Evolutionary conservation across 106 monocot species (phyloP), one percentile per base, ranked within the genome.

Genomic region (Gastrodia elata): DNA sequence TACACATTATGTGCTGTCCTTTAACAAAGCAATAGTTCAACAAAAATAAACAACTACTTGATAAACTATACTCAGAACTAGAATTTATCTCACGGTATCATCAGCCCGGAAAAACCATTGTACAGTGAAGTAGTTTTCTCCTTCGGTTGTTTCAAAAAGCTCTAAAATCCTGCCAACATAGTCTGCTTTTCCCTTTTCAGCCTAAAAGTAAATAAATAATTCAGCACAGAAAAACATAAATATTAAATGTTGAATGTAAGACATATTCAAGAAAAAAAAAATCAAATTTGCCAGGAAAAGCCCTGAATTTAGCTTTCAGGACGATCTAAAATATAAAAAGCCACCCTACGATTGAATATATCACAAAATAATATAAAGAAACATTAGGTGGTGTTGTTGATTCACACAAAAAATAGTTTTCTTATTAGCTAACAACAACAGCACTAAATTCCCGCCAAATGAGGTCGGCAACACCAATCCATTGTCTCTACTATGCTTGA

Each of bases 31-130:
- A 37, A 65, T 34, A 65, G 37, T 16, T 61, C 32, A 32, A 28
- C 61, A 61, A 28, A n/a, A 28, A 28, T 10, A 26, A 61, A 5
- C 6, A 4, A 10, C 13, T 16, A 32, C 32, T 61, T 61, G 4
- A 32, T 30, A 67, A 67, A 67, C 6, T 36, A 2, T 36, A 36
- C 35, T 67, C 67, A 67, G 33, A 70, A 59, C 27, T 74, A 74
- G 34, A n/a, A 49, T 33, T 65, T 58, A 71, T 55, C 83, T 86
- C 41, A 94, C 94, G 48, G 94, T 94, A 75, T 94, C 90, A 79
- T 82, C 82, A 71, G 86, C 90, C 77, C 88, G 74, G 58, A 67
- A 94, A 71, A 94, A 94, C 94, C 94, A 94, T 52, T 94, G 94
- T 22, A 81, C 82, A 68, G 79, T 82, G 56, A 85, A 80, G 74